A percentile compares a stretch with the other conserved stretches of the same genome.
phyloP scores from a whole-genome alignment of 2,329 filamentous ascomycete genomes.

The Cladosporium colombiae region DNA sequence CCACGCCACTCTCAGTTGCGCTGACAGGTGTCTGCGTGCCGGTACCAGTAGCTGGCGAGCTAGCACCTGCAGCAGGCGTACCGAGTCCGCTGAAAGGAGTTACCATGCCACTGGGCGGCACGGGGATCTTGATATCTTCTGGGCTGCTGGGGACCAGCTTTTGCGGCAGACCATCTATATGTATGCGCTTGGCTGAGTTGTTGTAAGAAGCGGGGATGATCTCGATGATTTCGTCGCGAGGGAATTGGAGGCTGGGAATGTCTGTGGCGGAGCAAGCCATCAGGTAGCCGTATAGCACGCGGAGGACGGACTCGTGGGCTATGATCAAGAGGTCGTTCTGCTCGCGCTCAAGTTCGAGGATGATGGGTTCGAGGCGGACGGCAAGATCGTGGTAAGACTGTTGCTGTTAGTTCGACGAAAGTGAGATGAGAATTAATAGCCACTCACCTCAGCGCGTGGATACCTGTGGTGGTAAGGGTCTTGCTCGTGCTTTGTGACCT shows the following conservation, averaged over 20 bases:
- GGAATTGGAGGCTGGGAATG: slow-evolving; percentile 90
- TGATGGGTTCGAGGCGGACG: slow-evolving; percentile 96
- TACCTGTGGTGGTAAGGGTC: slow-evolving; percentile 98
- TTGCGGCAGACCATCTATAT: slow-evolving; percentile 69
- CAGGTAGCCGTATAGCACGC: slow-evolving; percentile 93
- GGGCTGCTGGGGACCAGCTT: slow-evolving; percentile 75
- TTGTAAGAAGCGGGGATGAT: slow-evolving; percentile 98
- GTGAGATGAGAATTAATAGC: background rate
- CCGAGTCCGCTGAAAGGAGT: slow-evolving; percentile 47
- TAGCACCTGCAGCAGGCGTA: slow-evolving; percentile 31
- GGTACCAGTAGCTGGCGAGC: background rate
- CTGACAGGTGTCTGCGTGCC: slow-evolving; percentile 24
- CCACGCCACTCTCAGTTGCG: slow-evolving; percentile 1
- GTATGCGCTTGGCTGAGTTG: slow-evolving; percentile 89
- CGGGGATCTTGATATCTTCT: slow-evolving; percentile 77
- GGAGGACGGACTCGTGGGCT: slow-evolving; percentile 94
- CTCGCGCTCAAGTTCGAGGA: slow-evolving; percentile 93
- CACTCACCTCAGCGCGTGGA: slow-evolving; percentile 79
- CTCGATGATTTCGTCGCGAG: slow-evolving; percentile 96
- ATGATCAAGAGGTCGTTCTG: slow-evolving; percentile 98
- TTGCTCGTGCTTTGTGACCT: slow-evolving; percentile 86
- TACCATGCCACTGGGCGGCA: slow-evolving; percentile 60
- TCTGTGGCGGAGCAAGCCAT: slow-evolving; percentile 98
- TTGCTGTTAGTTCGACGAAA: slow-evolving; percentile 22
- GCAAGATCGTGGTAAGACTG: slow-evolving; percentile 97